phyloP scores from a whole-genome alignment of 208 protist species.

The Trypanosoma scelopori region DNA sequence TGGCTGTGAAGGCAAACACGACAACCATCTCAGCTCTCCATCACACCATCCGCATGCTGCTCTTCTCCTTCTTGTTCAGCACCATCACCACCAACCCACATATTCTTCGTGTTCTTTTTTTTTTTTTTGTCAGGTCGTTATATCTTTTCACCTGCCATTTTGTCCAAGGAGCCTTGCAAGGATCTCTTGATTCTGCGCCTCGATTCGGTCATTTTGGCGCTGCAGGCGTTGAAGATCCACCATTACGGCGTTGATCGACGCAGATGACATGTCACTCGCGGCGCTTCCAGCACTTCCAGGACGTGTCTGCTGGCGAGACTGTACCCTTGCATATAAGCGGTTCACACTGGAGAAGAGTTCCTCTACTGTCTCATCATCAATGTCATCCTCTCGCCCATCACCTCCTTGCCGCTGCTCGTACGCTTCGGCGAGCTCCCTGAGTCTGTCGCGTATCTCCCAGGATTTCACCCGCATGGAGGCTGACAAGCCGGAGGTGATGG shows the following conservation, averaged over 20 bases:
- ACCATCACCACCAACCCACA: too few species aligned
- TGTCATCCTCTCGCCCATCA: constrained; percentile 12
- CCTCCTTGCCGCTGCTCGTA: constrained; percentile 19
- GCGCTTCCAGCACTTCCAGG: constrained; percentile 24
- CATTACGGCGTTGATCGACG: constrained; percentile 31
- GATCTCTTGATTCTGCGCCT: constrained; percentile 62
- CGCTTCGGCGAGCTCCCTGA: constrained; percentile 16
- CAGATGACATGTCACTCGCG: constrained; percentile 18
- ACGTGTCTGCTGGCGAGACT: constrained; percentile 28
- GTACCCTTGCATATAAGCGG: constrained; percentile 41
- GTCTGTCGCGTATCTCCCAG: constrained; percentile 26
- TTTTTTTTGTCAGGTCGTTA: not conserved
- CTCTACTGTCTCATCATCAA: constrained; percentile 29
- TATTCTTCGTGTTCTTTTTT: not conserved
- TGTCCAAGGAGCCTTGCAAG: constrained; percentile 27
- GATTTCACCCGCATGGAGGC: constrained; percentile 15
- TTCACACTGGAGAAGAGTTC: constrained; percentile 24
- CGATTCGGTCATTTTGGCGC: constrained; percentile 50
- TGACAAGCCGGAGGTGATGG: not conserved
- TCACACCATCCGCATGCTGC: not conserved
- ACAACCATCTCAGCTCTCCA: too few species aligned
- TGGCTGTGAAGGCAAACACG: too few species aligned
- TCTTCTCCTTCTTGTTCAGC: too few species aligned
- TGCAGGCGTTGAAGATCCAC: constrained; percentile 48
- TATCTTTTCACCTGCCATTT: not conserved